Evolutionary conservation across 345 rosid species (phyloP), one percentile per base, ranked within the genome.

Genomic region (Tarenaya hassleriana): DNA sequence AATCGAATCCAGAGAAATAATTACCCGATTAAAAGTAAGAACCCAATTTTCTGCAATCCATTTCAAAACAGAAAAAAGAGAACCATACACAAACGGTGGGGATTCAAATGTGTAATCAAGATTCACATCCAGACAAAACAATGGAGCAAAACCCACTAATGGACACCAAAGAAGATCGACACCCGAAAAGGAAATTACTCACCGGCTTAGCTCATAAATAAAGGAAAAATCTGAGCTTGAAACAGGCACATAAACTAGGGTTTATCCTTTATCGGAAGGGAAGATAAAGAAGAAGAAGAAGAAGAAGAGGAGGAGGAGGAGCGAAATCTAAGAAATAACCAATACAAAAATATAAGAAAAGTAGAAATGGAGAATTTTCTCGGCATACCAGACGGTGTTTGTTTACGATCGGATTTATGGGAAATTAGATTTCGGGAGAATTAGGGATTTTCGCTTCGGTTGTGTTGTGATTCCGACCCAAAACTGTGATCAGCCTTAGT

Each of bases 301-400:
- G n/a, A n/a, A n/a, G n/a, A n/a, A n/a, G n/a, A n/a, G n/a, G n/a
- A n/a, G n/a, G n/a, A n/a, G n/a, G n/a, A n/a, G n/a, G n/a, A n/a
- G n/a, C 50, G 43, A 56, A 40, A 61, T 55, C 52, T 61, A 67
- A 5, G 71, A 56, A 62, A 62, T 55, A 68, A 61, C 72, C 68
- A 68, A 68, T 61, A 68, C 68, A 56, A 50, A 61, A 42, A 68
- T 50, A 61, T 55, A 68, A 39, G 62, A 50, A 56, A 68, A 62
- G 50, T 39, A 61, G 58, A 61, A 57, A 33, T 50, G 60, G 55
- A 61, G 63, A 61, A 56, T 68, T 61, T 56, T 56, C 18, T 68
- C 50, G 68, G 56, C 72, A 68, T 68, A 62, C 72, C 68, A 68
- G 72, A 61, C 48, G 43, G 49, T 60, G 53, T 67, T 60, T 67